These are phyloP conservation scores for Phytophthora rubi DNA, from an alignment of 352 stramenopile genomes.

Conservation along the genomic window DNA sequence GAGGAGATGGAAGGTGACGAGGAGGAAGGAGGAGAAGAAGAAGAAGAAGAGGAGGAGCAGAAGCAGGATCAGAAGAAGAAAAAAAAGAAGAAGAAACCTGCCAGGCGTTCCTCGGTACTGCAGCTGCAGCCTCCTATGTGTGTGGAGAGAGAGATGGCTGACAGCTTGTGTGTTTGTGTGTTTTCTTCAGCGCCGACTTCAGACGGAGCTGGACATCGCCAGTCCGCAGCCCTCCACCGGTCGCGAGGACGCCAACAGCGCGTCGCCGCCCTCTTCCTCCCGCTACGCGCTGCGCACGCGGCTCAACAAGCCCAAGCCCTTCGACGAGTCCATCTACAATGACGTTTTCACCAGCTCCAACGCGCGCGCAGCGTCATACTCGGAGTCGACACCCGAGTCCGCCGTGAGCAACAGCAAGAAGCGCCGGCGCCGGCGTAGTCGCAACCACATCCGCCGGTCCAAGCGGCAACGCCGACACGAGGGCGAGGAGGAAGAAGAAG, in stretches of 20 bases:
- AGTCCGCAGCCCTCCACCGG: constrained; percentile 15
- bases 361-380: constrained; percentile 26
- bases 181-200: constrained; percentile 29
- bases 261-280: constrained; percentile 24
- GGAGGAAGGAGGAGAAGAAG: not conserved
- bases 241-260: constrained; percentile 19
- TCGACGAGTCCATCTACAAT: constrained; percentile 73
- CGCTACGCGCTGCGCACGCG: constrained; percentile 68
- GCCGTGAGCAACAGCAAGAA: constrained; percentile 33
- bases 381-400: constrained; percentile 21
- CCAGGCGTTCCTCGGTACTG: constrained; percentile 21
- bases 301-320: constrained; percentile 57
- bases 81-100: not conserved
- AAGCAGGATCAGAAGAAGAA: not conserved
- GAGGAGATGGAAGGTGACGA: not conserved
- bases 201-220: constrained; percentile 15
- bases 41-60: not conserved
- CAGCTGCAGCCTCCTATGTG: not conserved
- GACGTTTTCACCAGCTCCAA: constrained; percentile 57
- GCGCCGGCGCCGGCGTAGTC: constrained; percentile 23
- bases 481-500: constrained; percentile 10
- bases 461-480: constrained; percentile 32
- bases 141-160: no score
- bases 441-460: constrained; percentile 12
- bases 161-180: not conserved